These are phyloP conservation scores for Ramichloridium luteum DNA, from an alignment of 2,329 filamentous ascomycete species.

Conservation along the genomic window DNA sequence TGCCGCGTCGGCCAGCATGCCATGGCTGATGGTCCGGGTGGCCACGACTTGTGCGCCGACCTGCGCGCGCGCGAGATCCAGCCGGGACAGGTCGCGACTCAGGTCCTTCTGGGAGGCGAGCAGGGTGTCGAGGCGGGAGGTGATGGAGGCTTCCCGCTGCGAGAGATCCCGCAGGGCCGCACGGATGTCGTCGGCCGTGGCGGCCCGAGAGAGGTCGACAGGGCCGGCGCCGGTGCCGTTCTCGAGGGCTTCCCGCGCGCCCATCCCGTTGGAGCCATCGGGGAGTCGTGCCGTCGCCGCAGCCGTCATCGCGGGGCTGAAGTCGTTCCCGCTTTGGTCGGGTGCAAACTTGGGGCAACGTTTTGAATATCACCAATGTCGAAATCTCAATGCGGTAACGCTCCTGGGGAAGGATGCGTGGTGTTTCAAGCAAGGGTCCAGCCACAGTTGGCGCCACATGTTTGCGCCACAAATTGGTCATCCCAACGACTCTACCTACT, in stretches of 20 bases:
- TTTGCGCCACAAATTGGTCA: too few relatives aligned
- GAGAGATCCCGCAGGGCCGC: conserved; percentile 64
- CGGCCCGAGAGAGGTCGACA: conserved; percentile 35
- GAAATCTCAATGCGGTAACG: too few relatives aligned
- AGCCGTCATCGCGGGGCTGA: too few relatives aligned
- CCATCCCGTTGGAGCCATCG: not conserved
- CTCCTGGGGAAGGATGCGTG: too few relatives aligned
- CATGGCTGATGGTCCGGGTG: conserved; percentile 71
- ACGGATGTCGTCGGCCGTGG: conserved; percentile 66
- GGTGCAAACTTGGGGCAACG: too few relatives aligned
- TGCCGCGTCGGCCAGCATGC: conserved; percentile 78
- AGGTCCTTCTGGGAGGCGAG: conserved; percentile 77
- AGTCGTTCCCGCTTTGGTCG: too few relatives aligned
- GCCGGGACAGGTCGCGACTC: conserved; percentile 69
- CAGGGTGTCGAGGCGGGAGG: conserved; percentile 60
- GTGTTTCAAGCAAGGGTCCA: too few relatives aligned
- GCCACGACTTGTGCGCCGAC: conserved; percentile 78
- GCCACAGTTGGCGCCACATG: too few relatives aligned
- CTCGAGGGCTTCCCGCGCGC: not conserved
- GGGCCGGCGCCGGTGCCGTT: not conserved
- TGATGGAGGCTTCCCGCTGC: conserved; percentile 61
- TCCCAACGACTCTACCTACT: too few relatives aligned
- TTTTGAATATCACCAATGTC: too few relatives aligned
- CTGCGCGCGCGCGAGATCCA: conserved; percentile 80
- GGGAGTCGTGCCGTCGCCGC: too few relatives aligned